Percentiles rank a stretch among this genome's conserved stretches.
Evolutionary conservation across 2,329 filamentous ascomycete species (phyloP).

Genomic region (Didymosphaeria variabile): DNA sequence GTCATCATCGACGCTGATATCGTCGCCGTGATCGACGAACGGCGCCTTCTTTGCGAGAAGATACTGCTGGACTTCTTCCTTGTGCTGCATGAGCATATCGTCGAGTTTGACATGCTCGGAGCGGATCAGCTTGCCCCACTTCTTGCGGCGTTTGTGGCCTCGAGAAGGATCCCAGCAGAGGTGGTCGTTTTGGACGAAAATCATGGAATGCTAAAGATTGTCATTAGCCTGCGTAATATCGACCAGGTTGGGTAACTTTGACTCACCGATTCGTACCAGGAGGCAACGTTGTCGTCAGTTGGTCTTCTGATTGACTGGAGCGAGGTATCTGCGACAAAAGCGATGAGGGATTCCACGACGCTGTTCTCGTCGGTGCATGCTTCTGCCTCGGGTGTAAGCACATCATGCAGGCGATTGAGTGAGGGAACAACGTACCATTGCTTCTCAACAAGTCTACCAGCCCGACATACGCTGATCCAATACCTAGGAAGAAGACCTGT

Average conservation of each 20-base stretch:
- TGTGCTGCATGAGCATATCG: slow-evolving; percentile 66
- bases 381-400: slow-evolving; percentile 45
- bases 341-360: slow-evolving; percentile 74
- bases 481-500: slow-evolving; percentile 84
- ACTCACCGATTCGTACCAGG: slow-evolving; percentile 79
- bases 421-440: slow-evolving; percentile 64
- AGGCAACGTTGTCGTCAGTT: slow-evolving; percentile 75
- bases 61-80: slow-evolving; percentile 58
- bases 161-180: slow-evolving; percentile 75
- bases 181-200: slow-evolving; percentile 80
- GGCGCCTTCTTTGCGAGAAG: slow-evolving; percentile 55
- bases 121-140: slow-evolving; percentile 63
- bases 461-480: slow-evolving; percentile 87
- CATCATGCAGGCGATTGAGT: background rate
- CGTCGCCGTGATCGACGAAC: slow-evolving; percentile 39
- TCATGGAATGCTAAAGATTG: slow-evolving; percentile 68
- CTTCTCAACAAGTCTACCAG: slow-evolving; percentile 82
- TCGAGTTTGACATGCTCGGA: slow-evolving; percentile 59
- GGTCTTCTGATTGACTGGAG: slow-evolving; percentile 75
- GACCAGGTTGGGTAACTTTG: background rate
- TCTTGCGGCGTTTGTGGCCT: slow-evolving; percentile 63
- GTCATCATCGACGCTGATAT: slow-evolving; percentile 24
- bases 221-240: slow-evolving; percentile 12
- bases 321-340: slow-evolving; percentile 78
- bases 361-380: slow-evolving; percentile 66